These are phyloP conservation scores for Cubamyces sp. DNA, from an alignment of 768 basidiomycete species.

Conservation along the genomic window DNA sequence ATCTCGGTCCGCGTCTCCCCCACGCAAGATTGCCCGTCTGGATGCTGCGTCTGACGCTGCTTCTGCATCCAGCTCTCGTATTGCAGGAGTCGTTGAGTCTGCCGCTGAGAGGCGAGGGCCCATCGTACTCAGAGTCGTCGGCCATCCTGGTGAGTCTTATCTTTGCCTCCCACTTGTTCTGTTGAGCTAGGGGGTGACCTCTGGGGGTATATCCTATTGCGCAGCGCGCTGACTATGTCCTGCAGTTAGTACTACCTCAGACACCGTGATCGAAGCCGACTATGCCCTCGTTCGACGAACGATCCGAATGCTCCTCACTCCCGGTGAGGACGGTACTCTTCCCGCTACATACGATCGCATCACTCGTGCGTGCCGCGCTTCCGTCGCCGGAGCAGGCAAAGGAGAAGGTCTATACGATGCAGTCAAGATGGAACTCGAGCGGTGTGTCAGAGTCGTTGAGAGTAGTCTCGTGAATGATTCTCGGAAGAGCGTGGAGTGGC, in stretches of 20 bases:
- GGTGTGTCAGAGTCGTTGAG: slow-evolving; percentile 48
- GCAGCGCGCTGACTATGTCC: background rate
- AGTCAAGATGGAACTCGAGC: slow-evolving; percentile 64
- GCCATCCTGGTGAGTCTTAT: slow-evolving; percentile 38
- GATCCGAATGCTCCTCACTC: slow-evolving; percentile 43
- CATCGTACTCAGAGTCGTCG: slow-evolving; percentile 52
- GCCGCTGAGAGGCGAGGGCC: slow-evolving; percentile 37
- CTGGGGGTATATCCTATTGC: background rate
- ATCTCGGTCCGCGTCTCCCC: slow-evolving; percentile 56
- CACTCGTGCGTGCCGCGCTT: slow-evolving; percentile 57
- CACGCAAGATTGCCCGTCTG: slow-evolving; percentile 70
- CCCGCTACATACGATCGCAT: slow-evolving; percentile 59
- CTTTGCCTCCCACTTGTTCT: background rate
- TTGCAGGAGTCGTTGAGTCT: slow-evolving; percentile 26
- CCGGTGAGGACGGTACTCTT: slow-evolving; percentile 38
- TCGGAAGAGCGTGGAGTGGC: slow-evolving; percentile 50
- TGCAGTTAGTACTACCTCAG: slow-evolving; percentile 24
- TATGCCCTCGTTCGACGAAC: slow-evolving; percentile 42
- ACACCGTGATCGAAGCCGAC: slow-evolving; percentile 27
- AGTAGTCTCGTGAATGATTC: slow-evolving; percentile 39
- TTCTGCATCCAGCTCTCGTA: slow-evolving; percentile 59
- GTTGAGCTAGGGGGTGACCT: no score
- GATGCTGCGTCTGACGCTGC: slow-evolving; percentile 69
- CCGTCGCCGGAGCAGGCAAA: slow-evolving; percentile 54
- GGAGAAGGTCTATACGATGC: slow-evolving; percentile 63